Evolutionary conservation across 1,284 basidiomycete genomes (phyloP), one percentile per base, ranked within the genome.

Genomic region (Ustilago crameri): DNA sequence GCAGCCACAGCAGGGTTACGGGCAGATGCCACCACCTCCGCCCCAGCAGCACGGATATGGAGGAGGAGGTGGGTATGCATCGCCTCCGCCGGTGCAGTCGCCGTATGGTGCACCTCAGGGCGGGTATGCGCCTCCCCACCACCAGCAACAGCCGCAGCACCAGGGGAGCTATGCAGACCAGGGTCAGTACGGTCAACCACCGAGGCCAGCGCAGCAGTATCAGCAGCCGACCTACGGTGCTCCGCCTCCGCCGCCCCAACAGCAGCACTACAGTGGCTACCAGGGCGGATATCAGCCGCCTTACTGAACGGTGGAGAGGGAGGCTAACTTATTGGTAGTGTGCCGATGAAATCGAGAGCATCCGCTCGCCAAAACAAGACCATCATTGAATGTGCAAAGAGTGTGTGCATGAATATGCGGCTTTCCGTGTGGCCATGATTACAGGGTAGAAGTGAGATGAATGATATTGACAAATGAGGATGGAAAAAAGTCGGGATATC

Each of bases 271-370:
- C 18, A 43, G 43, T 9, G 47, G 51, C 1, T 49, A 57, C 22
- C n/a, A n/a, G n/a, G 52, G 50, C 1, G 45, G 52, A 3, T 60
- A 66, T 27, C 63, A 66, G 35, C 35, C 57, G 9, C 63, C 47
- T 2, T 66, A 59, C 20, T 66, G 32, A 52, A n/a, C n/a, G n/a
- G n/a, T n/a, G n/a, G n/a, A n/a, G n/a, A n/a, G n/a, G n/a, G n/a
- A n/a, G n/a, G n/a, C n/a, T n/a, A n/a, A n/a, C n/a, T n/a, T n/a
- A n/a, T n/a, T n/a, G n/a, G 26, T 12, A 15, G 17, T 18, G 38
- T n/a, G 38, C 20, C 18, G 38, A 15, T 34, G 9, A 34, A 34
- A 34, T 34, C 32, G 32, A n/a, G n/a, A n/a, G n/a, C n/a, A n/a
- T n/a, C n/a, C n/a, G n/a, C n/a, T n/a, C n/a, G n/a, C n/a, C n/a